Evolutionary conservation across 805 yeast genomes (phyloP), one percentile per base, ranked within the genome.

Genomic region (Phaffomyces thermotolerans): DNA sequence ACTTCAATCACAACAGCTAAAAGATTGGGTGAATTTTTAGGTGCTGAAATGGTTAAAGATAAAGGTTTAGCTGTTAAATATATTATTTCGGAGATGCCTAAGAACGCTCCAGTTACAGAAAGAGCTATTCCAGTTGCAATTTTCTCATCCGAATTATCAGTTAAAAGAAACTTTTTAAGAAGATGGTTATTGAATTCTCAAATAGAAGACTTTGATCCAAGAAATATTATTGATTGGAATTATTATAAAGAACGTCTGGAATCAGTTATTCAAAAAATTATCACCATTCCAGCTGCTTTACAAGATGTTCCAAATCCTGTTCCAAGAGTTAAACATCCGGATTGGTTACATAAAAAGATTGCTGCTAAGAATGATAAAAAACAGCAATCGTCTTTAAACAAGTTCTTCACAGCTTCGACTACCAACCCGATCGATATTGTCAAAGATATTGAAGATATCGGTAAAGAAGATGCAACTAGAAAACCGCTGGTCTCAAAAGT

Each of bases 71-170:
- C 95, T 6, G 91, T 96, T 66, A 89, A 88, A 62, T 93, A 88
- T 66, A 82, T 93, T 62, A 90, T 93, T 51, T 81, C 96, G 48
- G 77, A 79, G 39, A 79, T 76, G 51, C 99, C 99, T 1, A 55
- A 73, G 18, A 83, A 82, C 36, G 83, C 95, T 1, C 96, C 99
- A 0, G 90, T 90, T 27, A 88, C 99, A 0, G 98, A 91, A 57
- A 74, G 99, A 52, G 99, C 99, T 0, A 73, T 93, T 37, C 99
- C 99, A 0, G 95, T 95, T 6, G 93, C 96, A 0, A 89, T 93
- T 17, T 95, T 93, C 59, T 84, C 96, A 0, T 82, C 97, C 0
- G 96, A 89, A 27, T 53, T 69, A 10, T 59, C 71, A 3, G 82
- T 84, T 42, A 89, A 88, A 60, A 74, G 81, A 47, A 75, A 74